Conservation (phyloP, 148 eudicot species). For the Camellia japonica region DNA sequence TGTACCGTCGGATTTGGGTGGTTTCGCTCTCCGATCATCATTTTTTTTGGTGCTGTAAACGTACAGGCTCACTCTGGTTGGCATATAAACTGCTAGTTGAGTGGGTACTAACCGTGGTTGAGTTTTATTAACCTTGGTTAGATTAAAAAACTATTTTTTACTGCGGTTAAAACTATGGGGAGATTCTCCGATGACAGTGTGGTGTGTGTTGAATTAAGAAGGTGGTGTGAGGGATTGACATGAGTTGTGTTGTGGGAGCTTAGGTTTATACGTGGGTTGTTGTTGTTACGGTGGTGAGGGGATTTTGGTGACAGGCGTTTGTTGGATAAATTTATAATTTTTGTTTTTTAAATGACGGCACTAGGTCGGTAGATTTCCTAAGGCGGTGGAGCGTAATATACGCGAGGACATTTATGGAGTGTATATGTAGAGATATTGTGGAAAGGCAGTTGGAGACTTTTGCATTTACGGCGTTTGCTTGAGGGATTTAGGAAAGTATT, state of each 20-base stretch:
- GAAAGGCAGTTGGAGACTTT: too few species aligned
- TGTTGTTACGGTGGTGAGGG: background rate
- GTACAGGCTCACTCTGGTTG: slow-evolving; percentile 9
- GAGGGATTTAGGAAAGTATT: too few species aligned
- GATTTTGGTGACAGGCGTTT: background rate
- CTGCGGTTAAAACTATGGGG: slow-evolving; percentile 12
- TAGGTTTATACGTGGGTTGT: background rate
- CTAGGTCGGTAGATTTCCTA: background rate
- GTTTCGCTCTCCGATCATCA: slow-evolving; percentile 48
- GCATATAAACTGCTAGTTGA: slow-evolving; percentile 27
- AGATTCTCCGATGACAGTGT: background rate
- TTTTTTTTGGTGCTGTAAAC: background rate
- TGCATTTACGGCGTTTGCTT: too few species aligned
- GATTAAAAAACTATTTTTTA: slow-evolving; percentile 10
- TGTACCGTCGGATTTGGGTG: slow-evolving; percentile 23
- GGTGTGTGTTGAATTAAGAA: background rate
- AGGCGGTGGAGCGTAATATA: slow-evolving; percentile 18
- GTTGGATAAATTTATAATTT: background rate
- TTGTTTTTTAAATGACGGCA: background rate
- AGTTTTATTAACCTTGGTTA: slow-evolving; percentile 28
- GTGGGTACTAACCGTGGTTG: slow-evolving; percentile 37
- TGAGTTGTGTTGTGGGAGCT: background rate
- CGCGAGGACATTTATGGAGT: background rate
- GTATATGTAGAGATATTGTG: too few species aligned
- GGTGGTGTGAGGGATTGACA: too few species aligned